These are phyloP conservation scores for Berberis vulgaris DNA, from an alignment of 164 flowering plant species.

Conservation along the genomic window DNA sequence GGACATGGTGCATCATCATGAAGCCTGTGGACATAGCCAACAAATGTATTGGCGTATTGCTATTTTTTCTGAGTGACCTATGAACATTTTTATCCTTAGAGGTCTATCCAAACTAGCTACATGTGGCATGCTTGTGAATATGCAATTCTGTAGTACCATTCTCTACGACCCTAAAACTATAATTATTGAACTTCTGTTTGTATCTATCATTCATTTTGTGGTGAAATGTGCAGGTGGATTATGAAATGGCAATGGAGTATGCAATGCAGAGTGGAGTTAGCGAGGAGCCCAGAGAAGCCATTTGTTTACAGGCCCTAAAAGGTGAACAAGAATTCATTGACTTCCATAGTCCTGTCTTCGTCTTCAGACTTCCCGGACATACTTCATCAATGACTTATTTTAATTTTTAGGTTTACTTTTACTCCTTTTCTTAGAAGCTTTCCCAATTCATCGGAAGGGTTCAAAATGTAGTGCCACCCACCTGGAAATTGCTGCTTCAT, in stretches of 20 bases:
- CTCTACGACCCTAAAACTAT: too few species aligned
- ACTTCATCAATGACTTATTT: neutral
- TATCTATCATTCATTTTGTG: neutral
- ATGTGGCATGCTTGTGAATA: too few species aligned
- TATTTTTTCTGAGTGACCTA: too few species aligned
- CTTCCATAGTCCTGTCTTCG: slow-evolving; percentile 49
- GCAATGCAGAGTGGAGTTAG: slow-evolving; percentile 78
- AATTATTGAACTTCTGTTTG: too few species aligned
- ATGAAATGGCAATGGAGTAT: slow-evolving; percentile 72
- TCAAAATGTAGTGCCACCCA: too few species aligned
- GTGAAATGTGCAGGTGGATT: slow-evolving; percentile 60
- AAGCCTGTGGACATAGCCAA: too few species aligned
- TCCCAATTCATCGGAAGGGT: neutral
- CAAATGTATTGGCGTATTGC: too few species aligned
- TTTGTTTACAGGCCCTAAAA: slow-evolving; percentile 51
- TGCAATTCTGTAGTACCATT: too few species aligned
- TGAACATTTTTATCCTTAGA: too few species aligned
- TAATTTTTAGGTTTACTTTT: neutral
- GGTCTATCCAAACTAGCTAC: too few species aligned
- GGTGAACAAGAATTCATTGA: slow-evolving; percentile 33
- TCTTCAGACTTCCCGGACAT: slow-evolving; percentile 39
- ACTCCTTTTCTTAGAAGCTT: neutral
- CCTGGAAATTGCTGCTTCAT: too few species aligned
- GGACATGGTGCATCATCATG: too few species aligned
- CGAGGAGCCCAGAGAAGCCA: slow-evolving; percentile 70